Base-by-base conservation (phyloP, 495 filamentous ascomycete genomes). In the Eremomyces bilateralis region DNA sequence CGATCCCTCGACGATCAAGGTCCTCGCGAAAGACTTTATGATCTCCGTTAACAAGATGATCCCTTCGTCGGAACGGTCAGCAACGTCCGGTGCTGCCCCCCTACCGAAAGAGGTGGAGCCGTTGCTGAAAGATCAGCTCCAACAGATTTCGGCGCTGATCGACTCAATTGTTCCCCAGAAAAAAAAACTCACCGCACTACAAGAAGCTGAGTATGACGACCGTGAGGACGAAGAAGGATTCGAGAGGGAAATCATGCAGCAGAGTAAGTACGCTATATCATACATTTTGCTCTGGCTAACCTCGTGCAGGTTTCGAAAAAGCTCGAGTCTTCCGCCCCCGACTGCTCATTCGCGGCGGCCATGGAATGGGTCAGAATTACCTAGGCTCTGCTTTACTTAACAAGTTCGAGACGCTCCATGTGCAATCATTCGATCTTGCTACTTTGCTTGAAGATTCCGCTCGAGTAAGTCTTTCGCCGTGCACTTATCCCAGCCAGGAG, bases 341-440 rank as follows among this genome's bases (percentile, higher is more conserved):
- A 22, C 54, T 94, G 37, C 64, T 97, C 16, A 66, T 95, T 34
- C 63, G 69, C 24, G 88, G 88, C 8, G 38, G 59, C 5, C 63
- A 66, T 20, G 88, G 88, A 1, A 94, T 95, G 85, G 88, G 88
- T 1, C 88, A 97, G 56, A 69, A 76, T 36, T 94, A 97, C 47
- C 59, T 97, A 34, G 76, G 80, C 15, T 69, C 66, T n/a, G 88
- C 88, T 21, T 54, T 93, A 24, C 54, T 95, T 29, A 75, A 92
- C 51, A 69, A 90, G 39, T 73, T 95, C 45, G 90, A 97, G 54
- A 79, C 80, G 28, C 62, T 95, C 4, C 81, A 94, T 56, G 78
- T 97, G 3, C 88, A 95, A 48, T 74, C 73, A n/a, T 85, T 97
- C 51, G 88, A 94, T 54, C 62, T 95, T 31, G 69, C 82, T 4